A percentile compares a stretch with the other conserved stretches of the same genome.
phyloP scores from a whole-genome alignment of 306 rosid genomes.

The Lathyrus tuberosus region DNA sequence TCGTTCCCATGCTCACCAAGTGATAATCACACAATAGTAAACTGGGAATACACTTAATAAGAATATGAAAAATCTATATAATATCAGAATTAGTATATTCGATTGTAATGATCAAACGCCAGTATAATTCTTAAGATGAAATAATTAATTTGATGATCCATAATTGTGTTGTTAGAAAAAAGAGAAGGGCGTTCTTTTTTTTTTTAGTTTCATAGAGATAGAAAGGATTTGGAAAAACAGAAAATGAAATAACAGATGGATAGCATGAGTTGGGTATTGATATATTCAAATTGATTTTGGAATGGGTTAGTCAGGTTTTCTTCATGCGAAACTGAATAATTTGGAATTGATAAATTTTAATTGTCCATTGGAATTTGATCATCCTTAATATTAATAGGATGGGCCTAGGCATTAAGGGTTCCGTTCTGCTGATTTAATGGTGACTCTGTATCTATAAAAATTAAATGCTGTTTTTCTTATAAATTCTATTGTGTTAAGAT shows the following conservation, averaged over 20 bases:
- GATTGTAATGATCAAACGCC: not conserved
- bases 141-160: not conserved
- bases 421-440: not conserved
- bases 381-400: not conserved
- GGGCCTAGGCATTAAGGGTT: not conserved
- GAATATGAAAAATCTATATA: not conserved
- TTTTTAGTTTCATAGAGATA: constrained; percentile 1
- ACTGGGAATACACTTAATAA: not conserved
- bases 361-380: constrained; percentile 3
- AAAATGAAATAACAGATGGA: constrained; percentile 3
- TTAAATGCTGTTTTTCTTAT: not conserved
- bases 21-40: not conserved
- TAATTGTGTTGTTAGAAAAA: not conserved
- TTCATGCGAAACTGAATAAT: too few species aligned
- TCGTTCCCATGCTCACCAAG: not conserved
- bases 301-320: not conserved
- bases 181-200: not conserved
- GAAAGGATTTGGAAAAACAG: not conserved
- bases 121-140: not conserved
- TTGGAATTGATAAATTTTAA: too few species aligned
- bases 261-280: not conserved
- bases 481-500: not conserved
- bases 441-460: not conserved
- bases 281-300: not conserved
- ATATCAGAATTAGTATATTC: not conserved